Conservation (phyloP, 139 green algal genomes). For the Trebouxia sp. region DNA sequence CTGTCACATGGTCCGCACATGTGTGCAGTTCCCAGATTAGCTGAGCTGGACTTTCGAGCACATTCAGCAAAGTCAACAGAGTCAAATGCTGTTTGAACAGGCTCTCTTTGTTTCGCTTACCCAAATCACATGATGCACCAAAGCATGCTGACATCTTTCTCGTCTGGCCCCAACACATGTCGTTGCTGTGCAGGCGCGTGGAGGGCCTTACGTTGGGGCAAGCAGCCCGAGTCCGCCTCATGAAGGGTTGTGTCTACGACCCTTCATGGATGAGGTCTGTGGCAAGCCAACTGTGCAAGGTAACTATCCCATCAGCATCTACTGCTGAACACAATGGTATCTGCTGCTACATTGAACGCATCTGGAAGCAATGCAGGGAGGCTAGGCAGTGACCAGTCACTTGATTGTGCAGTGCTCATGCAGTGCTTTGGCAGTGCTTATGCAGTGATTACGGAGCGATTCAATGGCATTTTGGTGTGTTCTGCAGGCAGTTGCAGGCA, state of each 20-base stretch:
- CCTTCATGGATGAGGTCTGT: neutral
- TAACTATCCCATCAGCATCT: no score
- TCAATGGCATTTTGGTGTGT: neutral
- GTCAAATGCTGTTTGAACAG: no score
- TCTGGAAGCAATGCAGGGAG: neutral
- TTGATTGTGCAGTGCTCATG: neutral
- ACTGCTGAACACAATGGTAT: no score
- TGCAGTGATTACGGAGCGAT: neutral
- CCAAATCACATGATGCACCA: neutral
- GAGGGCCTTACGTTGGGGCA: neutral
- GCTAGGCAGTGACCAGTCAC: neutral
- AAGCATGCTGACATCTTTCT: neutral
- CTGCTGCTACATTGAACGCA: no score
- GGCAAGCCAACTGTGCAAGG: no score
- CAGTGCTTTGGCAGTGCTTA: neutral
- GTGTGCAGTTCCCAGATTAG: no score
- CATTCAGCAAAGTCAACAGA: no score
- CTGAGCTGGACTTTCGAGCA: no score
- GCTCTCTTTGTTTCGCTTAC: no score
- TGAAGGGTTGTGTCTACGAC: no score
- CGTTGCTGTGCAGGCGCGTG: neutral
- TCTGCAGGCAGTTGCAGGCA: neutral
- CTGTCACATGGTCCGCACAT: no score
- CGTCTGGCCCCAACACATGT: neutral
- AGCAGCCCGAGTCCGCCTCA: neutral